Base-by-base conservation (phyloP, 257 asterid species). In the Sherardia arvensis region DNA sequence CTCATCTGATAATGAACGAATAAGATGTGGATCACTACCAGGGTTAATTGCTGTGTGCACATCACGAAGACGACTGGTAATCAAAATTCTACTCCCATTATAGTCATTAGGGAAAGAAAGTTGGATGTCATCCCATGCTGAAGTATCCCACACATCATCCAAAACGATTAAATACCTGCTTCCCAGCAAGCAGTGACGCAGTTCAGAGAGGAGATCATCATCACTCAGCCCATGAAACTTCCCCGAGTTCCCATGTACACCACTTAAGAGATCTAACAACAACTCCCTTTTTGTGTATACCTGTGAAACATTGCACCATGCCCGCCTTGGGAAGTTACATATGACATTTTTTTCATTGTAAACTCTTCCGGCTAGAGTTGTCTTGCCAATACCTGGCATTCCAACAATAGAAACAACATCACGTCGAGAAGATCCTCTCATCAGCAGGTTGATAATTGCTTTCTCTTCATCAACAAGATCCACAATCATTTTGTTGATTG, bases 321-420 rank as follows among this genome's bases (percentile, higher is more conserved):
- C 60, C 10, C 32, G 60, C 27, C 33, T 27, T 8, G 32, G 30
- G 14, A 54, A 54, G 34, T 54, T n/a, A 54, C 0, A 1, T 0
- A 25, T 11, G 60, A 54, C 8, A 23, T 11, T 9, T 54, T 23
- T 14, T 2, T 48, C n/a, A 23, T 25, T 23, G 60, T 54, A 54
- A 32, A 54, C 34, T 54, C 25, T 54, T 54, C 32, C 1, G 11
- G 60, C 60, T 12, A 54, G 60, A 25, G 60, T 54, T 25, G 60
- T 54, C 60, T 54, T 54, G 30, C 60, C 60, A 54, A 22, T 54
- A 23, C 60, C 60, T 54, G 60, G 60, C 60, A 54, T 54, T 27
- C 60, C 60, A 54, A 54, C 60, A 54, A 54, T 54, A 3, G 60
- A 23, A 54, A 54, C 60, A 7, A 54, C 18, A 25, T 23, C n/a